Evolutionary conservation across 441 rosid species (phyloP).

Genomic region (Gossypium armourianum): DNA sequence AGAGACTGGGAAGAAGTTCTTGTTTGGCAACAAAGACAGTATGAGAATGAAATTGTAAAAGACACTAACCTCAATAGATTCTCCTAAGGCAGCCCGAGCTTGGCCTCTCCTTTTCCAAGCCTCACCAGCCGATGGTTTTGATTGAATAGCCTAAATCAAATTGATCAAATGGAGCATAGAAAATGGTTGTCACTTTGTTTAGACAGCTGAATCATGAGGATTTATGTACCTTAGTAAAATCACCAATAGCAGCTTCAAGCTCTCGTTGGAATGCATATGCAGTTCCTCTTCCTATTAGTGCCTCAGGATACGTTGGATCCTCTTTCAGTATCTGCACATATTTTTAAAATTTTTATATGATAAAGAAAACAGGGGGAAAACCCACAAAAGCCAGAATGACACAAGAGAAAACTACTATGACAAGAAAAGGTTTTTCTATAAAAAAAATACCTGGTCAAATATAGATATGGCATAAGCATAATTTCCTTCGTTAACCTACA

Average conservation of each 20-base stretch:
- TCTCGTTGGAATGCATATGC: slow-evolving; percentile 89
- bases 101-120: slow-evolving; percentile 99
- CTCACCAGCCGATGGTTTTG: slow-evolving; percentile 87
- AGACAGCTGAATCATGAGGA: background rate
- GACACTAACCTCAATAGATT: slow-evolving; percentile 54
- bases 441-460: slow-evolving; percentile 65
- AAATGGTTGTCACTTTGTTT: slow-evolving; percentile 11
- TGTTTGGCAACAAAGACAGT: slow-evolving; percentile 10
- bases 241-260: slow-evolving; percentile 73
- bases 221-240: slow-evolving; percentile 69
- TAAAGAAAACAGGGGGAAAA: slow-evolving; percentile 5
- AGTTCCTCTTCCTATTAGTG: slow-evolving; percentile 93
- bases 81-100: slow-evolving; percentile 94
- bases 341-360: slow-evolving; percentile 6
- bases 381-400: slow-evolving; percentile 13
- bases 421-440: slow-evolving; percentile 8
- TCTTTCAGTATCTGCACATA: slow-evolving; percentile 61
- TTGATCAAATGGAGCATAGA: slow-evolving; percentile 12
- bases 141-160: slow-evolving; percentile 61
- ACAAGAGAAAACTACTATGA: slow-evolving; percentile 12
- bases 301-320: slow-evolving; percentile 85
- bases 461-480: slow-evolving; percentile 71
- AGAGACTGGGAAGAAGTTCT: background rate
- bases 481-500: slow-evolving; percentile 93
- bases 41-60: background rate